Percentiles rank a stretch among this genome's conserved stretches.
Evolutionary conservation across 495 filamentous ascomycete genomes (phyloP).

Genomic region (Clavariopsis aquatica): DNA sequence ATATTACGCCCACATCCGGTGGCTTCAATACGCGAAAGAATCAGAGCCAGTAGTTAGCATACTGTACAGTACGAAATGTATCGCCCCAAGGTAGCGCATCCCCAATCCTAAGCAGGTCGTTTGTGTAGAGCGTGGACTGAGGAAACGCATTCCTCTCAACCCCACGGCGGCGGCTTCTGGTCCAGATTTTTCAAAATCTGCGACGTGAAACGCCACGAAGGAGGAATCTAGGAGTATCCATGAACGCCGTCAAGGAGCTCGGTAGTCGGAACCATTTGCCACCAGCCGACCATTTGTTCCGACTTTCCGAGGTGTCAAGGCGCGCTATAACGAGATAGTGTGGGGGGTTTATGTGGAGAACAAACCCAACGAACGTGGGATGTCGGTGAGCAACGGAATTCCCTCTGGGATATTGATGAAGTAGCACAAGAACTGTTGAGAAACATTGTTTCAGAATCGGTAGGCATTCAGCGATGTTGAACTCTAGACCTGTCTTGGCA

Average conservation of each 20-base stretch:
- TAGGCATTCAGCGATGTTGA: slow-evolving; percentile 9
- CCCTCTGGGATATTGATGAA: neutral
- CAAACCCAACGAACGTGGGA: slow-evolving; percentile 2
- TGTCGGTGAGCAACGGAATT: neutral
- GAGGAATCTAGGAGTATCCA: neutral
- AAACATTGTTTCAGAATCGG: neutral
- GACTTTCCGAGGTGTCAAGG: neutral
- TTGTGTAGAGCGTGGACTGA: neutral
- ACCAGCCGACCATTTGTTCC: neutral
- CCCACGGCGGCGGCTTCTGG: neutral
- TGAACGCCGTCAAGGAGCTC: neutral
- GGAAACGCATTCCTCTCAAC: neutral
- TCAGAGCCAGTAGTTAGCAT: neutral
- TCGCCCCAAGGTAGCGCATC: too few relatives aligned
- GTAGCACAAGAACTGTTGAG: slow-evolving; percentile 8
- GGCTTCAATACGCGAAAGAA: neutral
- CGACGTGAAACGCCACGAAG: neutral
- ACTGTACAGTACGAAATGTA: too few relatives aligned
- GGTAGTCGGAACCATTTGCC: neutral
- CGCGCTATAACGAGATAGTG: neutral
- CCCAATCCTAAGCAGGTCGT: neutral
- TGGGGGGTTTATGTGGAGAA: neutral
- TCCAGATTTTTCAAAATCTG: neutral
- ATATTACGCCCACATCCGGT: neutral
- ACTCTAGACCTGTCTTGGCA: slow-evolving; percentile 15